Conservation (phyloP, 768 basidiomycete genomes). For the Boletus rubropictus region DNA sequence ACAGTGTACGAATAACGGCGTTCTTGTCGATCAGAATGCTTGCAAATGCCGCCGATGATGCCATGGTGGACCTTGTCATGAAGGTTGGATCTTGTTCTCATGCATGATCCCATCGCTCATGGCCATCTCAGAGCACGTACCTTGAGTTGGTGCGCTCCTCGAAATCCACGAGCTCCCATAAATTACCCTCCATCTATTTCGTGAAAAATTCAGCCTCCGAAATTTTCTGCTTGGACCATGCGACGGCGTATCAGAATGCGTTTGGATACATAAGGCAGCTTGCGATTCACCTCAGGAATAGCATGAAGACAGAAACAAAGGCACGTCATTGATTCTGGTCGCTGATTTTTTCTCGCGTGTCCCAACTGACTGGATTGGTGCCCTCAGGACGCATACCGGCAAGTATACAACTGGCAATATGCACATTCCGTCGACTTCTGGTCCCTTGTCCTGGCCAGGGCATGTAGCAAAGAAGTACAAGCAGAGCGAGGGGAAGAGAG, state of each 20-base stretch:
- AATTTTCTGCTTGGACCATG: constrained; percentile 74
- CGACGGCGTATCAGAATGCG: constrained; percentile 82
- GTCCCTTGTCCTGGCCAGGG: constrained; percentile 79
- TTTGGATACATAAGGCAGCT: constrained; percentile 95
- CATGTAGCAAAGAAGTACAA: constrained; percentile 61
- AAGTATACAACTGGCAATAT: constrained; percentile 99
- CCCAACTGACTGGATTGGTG: constrained; percentile 3
- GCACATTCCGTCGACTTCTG: constrained; percentile 96
- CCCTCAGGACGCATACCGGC: constrained; percentile 77
- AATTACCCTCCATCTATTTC: constrained; percentile 84
- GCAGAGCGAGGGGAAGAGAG: constrained; percentile 55
- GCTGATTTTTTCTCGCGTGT: constrained; percentile 1
- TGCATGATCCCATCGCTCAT: neutral
- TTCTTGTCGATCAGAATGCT: constrained; percentile 81
- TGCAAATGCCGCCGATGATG: constrained; percentile 69
- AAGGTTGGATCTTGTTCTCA: constrained; percentile 47
- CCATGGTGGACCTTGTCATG: constrained; percentile 77
- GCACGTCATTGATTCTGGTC: constrained; percentile 33
- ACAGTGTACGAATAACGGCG: constrained; percentile 76
- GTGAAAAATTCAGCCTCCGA: constrained; percentile 99
- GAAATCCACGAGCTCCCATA: constrained; percentile 81
- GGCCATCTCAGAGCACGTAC: constrained; percentile 66
- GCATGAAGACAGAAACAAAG: constrained; percentile 85
- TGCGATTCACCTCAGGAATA: constrained; percentile 86
- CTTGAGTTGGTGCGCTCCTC: constrained; percentile 76